Evolutionary conservation across 2,329 filamentous ascomycete species (phyloP).

Genomic region (Torrubiellomyces zombiae): DNA sequence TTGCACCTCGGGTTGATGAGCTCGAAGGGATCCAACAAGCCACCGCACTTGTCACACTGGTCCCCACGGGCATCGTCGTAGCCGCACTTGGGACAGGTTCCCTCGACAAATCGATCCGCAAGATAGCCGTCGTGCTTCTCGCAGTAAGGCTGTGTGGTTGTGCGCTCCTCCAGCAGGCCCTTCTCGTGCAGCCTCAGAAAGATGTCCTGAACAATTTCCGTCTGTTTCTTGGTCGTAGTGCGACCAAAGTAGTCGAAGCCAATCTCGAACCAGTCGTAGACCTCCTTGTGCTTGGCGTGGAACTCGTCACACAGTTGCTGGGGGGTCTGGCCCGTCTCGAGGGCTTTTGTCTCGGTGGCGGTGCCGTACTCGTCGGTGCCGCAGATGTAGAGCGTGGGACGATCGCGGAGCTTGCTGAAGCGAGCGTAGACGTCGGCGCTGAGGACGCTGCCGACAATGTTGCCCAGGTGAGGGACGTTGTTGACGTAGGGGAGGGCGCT

Average conservation of each 20-base stretch:
- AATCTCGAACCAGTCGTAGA: conserved; percentile 95
- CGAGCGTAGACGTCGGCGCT: conserved; percentile 76
- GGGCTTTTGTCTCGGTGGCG: conserved; percentile 86
- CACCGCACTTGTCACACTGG: conserved; percentile 61
- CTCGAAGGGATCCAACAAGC: conserved; percentile 54
- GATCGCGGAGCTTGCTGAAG: conserved; percentile 64
- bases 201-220: conserved; percentile 81
- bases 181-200: conserved; percentile 80
- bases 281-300: conserved; percentile 72
- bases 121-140: conserved; percentile 60
- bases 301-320: conserved; percentile 83
- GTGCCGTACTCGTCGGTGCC: conserved; percentile 85
- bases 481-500: conserved; percentile 74
- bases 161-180: conserved; percentile 72
- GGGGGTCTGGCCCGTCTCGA: conserved; percentile 72
- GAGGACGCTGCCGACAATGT: conserved; percentile 74
- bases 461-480: conserved; percentile 70
- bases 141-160: conserved; percentile 82
- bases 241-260: conserved; percentile 89
- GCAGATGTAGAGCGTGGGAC: conserved; percentile 71
- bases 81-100: conserved; percentile 57
- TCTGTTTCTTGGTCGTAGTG: conserved; percentile 78
- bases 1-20: conserved; percentile 82
- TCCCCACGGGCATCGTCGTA: conserved; percentile 57
- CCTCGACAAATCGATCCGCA: conserved; percentile 75